Conservation (phyloP, 768 basidiomycete genomes). For the Candolleomyces aberdarensis region DNA sequence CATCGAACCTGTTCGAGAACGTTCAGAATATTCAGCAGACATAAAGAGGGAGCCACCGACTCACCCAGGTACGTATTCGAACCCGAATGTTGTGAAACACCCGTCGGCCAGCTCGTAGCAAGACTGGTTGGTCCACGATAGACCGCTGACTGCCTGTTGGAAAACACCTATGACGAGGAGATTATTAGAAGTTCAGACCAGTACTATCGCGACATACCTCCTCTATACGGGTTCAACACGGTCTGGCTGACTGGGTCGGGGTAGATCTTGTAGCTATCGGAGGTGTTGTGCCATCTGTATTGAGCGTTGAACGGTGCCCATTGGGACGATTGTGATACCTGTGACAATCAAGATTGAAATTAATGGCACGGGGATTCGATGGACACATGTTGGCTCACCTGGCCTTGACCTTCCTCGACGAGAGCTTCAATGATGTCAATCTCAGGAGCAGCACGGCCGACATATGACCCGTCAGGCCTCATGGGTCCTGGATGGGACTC, state of each 20-base stretch:
- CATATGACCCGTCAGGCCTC: conserved; percentile 46
- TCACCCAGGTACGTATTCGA: conserved; percentile 50
- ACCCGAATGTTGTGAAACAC: conserved; percentile 37
- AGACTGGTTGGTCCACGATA: conserved; percentile 55
- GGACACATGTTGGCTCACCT: conserved; percentile 18
- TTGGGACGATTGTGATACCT: conserved; percentile 53
- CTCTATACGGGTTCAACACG: conserved; percentile 53
- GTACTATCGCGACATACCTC: conserved; percentile 36
- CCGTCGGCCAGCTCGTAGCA: conserved; percentile 53
- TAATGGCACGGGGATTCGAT: neutral
- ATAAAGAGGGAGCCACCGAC: conserved; percentile 4
- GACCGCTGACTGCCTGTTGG: conserved; percentile 75
- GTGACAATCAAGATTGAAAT: conserved; percentile 3
- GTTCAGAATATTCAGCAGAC: neutral
- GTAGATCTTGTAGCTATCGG: conserved; percentile 46
- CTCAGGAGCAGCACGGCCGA: conserved; percentile 62
- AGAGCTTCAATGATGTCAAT: conserved; percentile 67
- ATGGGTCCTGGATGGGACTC: conserved; percentile 40
- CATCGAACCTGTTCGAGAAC: conserved; percentile 18
- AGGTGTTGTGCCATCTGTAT: conserved; percentile 55
- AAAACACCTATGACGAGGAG: conserved; percentile 26
- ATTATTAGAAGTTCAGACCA: no score
- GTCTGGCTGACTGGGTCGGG: conserved; percentile 40
- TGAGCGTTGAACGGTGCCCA: conserved; percentile 62
- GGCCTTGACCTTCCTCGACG: conserved; percentile 25